Base-by-base conservation (phyloP, 148 eudicot species). In the Amaranthus cruentus region DNA sequence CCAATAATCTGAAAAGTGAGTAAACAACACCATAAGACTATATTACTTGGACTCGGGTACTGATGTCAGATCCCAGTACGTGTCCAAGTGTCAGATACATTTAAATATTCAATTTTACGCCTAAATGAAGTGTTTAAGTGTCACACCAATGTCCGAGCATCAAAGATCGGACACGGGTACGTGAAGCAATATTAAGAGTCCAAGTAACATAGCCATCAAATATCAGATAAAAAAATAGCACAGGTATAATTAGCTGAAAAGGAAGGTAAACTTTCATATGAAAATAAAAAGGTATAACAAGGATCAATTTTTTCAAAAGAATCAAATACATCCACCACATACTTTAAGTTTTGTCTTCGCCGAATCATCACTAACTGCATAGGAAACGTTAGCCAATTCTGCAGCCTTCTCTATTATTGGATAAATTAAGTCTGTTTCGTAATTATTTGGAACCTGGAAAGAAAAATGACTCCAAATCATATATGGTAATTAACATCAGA, bases 361-460 rank as follows among this genome's bases (percentile, higher is more conserved):
- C 47, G 89, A 62, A 47, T 95, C 97, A 71, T 91, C 90, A 56
- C 89, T 85, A 81, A 70, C 72, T 75, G 80, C 71, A 85, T 95
- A 95, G 47, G 91, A 83, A 69, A 90, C 83, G 70, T 88, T 87
- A 59, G 97, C 97, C 85, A 95, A 69, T 85, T 90, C 83, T 55
- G 97, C 83, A 62, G 90, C 93, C 82, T 88, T 90, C 88, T 90
- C 88, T 63, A 95, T 86, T 60, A 95, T 95, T 4, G 98, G 98
- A 77, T 81, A 95, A 53, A 95, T 88, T 42, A 95, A 83, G 83
- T 91, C 98, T 14, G 97, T 95, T 80, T 95, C 98, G 8, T 91
- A 95, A 81, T 95, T 95, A 85, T 95, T 91, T 28, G 96, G 90
- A 64, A 95, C 96, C 98, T 95, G 89, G 84, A 86, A 65, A 72